Evolutionary conservation across 306 rosid genomes (phyloP).

Genomic region (Benincasa hispida): DNA sequence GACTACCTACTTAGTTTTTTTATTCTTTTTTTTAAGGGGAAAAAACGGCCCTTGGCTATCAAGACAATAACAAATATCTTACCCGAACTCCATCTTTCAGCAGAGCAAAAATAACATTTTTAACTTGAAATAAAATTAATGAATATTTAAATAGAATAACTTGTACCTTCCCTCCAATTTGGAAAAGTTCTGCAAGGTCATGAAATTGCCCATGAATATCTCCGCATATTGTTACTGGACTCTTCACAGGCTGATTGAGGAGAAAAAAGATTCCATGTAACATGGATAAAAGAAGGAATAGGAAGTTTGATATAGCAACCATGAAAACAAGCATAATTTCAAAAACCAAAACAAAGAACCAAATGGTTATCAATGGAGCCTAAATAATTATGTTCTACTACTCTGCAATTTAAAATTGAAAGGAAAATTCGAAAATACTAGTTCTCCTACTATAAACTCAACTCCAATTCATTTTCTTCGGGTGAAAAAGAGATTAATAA

Average conservation of each 20-base stretch:
- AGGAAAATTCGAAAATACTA: not conserved
- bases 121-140: constrained; percentile 22
- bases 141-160: constrained; percentile 19
- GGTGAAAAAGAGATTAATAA: not conserved
- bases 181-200: constrained; percentile 97
- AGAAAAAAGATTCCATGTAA: constrained; percentile 9
- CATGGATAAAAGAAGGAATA: not conserved
- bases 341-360: too few species aligned
- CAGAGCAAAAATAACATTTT: not conserved
- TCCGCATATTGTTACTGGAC: constrained; percentile 98
- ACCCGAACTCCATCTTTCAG: not conserved
- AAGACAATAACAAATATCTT: not conserved
- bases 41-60: not conserved
- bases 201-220: constrained; percentile 99
- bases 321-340: not conserved
- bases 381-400: not conserved
- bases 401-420: not conserved
- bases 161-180: constrained; percentile 97
- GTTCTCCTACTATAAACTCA: not conserved
- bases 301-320: not conserved
- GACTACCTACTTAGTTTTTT: not conserved
- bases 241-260: constrained; percentile 81
- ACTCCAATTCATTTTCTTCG: not conserved
- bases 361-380: too few species aligned
- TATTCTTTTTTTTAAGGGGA: not conserved